A percentile compares a stretch with the other conserved stretches of the same genome.
Evolutionary conservation across 805 yeast species (phyloP).

Genomic region (Yarrowia keelungensis): DNA sequence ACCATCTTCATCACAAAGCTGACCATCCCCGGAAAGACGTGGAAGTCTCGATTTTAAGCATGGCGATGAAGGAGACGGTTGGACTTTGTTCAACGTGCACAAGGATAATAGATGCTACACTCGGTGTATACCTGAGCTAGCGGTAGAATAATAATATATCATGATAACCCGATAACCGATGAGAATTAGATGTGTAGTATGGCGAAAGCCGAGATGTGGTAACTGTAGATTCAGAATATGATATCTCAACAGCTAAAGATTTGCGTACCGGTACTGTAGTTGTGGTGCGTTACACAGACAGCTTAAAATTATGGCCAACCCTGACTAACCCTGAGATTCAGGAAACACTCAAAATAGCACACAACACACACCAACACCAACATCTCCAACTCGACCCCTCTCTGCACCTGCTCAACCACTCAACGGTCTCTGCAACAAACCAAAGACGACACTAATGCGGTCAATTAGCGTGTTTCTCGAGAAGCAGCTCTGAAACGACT

Average conservation of each 20-base stretch:
- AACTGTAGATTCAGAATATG: no score
- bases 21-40: constrained; percentile 47
- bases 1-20: constrained; percentile 24
- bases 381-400: neutral
- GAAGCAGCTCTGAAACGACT: neutral
- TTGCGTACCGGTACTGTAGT: no score
- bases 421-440: neutral
- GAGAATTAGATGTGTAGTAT: no score
- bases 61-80: neutral
- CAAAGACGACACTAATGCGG: neutral
- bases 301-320: no score
- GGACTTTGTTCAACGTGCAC: neutral
- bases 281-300: no score
- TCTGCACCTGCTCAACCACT: neutral
- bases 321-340: neutral
- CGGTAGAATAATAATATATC: constrained; percentile 3
- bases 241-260: no score
- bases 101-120: constrained; percentile 7
- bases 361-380: no score
- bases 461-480: neutral
- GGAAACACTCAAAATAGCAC: no score
- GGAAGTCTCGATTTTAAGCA: constrained; percentile 29
- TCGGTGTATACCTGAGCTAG: neutral
- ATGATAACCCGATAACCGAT: neutral
- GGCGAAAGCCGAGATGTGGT: no score